A percentile compares a stretch with the other conserved stretches of the same genome.
These are phyloP conservation scores for Leersia perrieri DNA, from an alignment of 176 grass and related monocot genomes.

Conservation along the genomic window DNA sequence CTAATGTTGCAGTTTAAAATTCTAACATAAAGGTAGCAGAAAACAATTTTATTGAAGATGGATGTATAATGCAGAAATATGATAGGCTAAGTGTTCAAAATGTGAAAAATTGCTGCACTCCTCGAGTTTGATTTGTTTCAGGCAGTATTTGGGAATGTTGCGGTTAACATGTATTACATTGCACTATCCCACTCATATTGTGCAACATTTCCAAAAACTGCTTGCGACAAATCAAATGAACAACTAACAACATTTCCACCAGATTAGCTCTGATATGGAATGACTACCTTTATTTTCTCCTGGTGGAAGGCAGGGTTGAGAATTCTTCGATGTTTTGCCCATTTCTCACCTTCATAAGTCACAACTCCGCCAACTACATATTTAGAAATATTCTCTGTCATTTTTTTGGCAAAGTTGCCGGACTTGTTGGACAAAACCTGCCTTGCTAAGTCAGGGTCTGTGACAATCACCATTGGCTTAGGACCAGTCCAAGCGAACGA, in stretches of 20 bases:
- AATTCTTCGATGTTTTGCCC: conserved; percentile 70
- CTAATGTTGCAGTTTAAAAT: background rate
- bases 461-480: conserved; percentile 41
- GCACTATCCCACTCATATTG: too few relatives aligned
- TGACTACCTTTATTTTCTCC: conserved; percentile 65
- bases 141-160: too few relatives aligned
- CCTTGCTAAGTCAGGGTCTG: conserved; percentile 49
- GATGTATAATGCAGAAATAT: background rate
- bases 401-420: conserved; percentile 40
- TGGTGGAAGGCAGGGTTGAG: conserved; percentile 76
- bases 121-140: too few relatives aligned
- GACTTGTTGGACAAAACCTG: conserved; percentile 57
- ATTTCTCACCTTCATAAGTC: conserved; percentile 59
- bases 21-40: background rate
- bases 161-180: too few relatives aligned
- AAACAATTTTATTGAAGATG: background rate
- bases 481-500: conserved; percentile 68
- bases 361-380: conserved; percentile 36
- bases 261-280: background rate
- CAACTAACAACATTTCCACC: background rate
- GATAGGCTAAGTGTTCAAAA: too few relatives aligned
- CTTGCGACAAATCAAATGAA: too few relatives aligned
- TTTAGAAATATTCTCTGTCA: background rate
- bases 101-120: too few relatives aligned
- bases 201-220: too few relatives aligned